These are phyloP conservation scores for Coemansia reversa DNA, from an alignment of 192 early-diverging fungal genomes.

Conservation along the genomic window DNA sequence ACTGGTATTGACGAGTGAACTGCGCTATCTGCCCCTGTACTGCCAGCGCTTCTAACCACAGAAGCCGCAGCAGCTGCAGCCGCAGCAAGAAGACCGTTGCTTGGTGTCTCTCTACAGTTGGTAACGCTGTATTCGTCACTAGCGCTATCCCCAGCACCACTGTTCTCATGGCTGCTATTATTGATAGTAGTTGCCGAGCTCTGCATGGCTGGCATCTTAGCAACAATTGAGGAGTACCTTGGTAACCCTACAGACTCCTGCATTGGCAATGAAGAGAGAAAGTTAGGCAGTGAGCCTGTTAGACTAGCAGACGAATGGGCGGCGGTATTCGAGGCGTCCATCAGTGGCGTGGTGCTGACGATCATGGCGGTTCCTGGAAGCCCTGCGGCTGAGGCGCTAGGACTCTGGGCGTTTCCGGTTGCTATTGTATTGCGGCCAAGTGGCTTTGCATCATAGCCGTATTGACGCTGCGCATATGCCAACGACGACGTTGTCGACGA, in stretches of 20 bases:
- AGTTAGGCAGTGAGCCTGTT: conserved; percentile 38
- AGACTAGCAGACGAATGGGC: conserved; percentile 18
- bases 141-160: background rate
- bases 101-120: conserved; percentile 10
- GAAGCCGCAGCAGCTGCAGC: conserved; percentile 36
- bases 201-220: conserved; percentile 14
- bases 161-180: background rate
- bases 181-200: conserved; percentile 6
- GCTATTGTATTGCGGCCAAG: conserved; percentile 10
- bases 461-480: conserved; percentile 16
- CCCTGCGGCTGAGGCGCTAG: conserved; percentile 26
- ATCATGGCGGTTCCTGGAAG: conserved; percentile 34
- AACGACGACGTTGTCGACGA: conserved; percentile 6
- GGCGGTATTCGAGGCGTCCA: conserved; percentile 14
- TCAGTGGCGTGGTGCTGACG: conserved; percentile 1
- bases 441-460: conserved; percentile 20
- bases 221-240: conserved; percentile 37
- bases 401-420: conserved; percentile 26
- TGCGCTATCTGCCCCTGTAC: conserved; percentile 7
- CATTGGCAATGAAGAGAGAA: conserved; percentile 44
- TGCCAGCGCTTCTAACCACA: conserved; percentile 7
- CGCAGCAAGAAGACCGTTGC: conserved; percentile 26
- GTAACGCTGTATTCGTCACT: conserved; percentile 1
- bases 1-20: background rate
- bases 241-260: conserved; percentile 21